Evolutionary conservation across 306 rosid species (phyloP), one percentile per base, ranked within the genome.

Genomic region (Citrullus amarus): DNA sequence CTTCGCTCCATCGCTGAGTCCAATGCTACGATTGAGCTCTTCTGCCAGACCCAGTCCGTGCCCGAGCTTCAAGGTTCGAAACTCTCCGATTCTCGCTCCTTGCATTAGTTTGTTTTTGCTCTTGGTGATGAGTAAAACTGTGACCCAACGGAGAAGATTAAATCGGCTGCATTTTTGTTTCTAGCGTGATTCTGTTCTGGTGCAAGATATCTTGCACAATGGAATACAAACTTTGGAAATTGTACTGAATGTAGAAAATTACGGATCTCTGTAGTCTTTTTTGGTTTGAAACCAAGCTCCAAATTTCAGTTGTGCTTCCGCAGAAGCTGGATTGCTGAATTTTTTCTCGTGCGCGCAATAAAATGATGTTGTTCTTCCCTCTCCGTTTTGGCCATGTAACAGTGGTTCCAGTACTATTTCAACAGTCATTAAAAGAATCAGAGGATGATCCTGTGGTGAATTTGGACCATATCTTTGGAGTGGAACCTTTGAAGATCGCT

Each of bases 401-500:
- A 95, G 98, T 92, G 85, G 92, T 92, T 88, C 97, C 96, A 54
- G 93, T 91, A 56, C 84, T 92, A 46, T 95, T 95, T 85, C 88
- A 88, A 74, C 91, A 92, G 82, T 91, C 97, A 13, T 55, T 95
- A 62, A 92, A 87, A 74, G 97, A 95, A 74, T 63, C 85, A 9
- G 93, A 78, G 62, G 94, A 91, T 39, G 88, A 76, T 13, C 82
- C 30, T 51, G 87, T 92, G 9, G 79, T 81, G 7, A 90, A 85
- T 79, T 83, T 91, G 91, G 89, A 78, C 74, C 92, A 88, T 74
- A 87, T 95, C 57, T 86, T 84, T 80, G 98, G 97, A 0, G 89
- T 92, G 4, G 92, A 91, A 46, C 93, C 97, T 1, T 36, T 88
- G 80, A 91, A 86, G 83, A 83, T 95, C 75, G 86, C 90, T 0